phyloP scores from a whole-genome alignment of 305 asterid genomes.

The Fraxinus paxiana region DNA sequence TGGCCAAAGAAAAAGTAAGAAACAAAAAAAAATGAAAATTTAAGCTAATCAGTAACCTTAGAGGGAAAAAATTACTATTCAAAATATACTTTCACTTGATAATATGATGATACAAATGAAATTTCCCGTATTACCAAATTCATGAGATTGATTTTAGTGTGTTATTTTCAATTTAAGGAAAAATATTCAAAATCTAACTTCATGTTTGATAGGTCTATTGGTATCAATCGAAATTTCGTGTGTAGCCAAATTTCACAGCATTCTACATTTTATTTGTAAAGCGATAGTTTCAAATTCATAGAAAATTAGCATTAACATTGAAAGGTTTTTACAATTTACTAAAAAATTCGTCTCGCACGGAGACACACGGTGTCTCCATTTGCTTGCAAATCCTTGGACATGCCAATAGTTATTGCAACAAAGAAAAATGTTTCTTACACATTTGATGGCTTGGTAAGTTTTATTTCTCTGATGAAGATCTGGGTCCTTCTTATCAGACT shows the following conservation, averaged over 20 bases:
- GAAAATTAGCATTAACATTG: conserved; percentile 1
- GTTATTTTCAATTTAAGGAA: neutral
- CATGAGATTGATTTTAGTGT: neutral
- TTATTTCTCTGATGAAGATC: too few relatives aligned
- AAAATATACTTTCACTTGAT: neutral
- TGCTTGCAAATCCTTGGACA: too few relatives aligned
- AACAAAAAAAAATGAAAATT: neutral
- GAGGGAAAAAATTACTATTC: neutral
- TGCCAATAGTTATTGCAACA: too few relatives aligned
- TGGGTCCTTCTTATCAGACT: too few relatives aligned
- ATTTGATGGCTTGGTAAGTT: too few relatives aligned
- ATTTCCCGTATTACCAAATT: neutral
- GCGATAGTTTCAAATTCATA: neutral
- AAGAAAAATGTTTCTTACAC: too few relatives aligned
- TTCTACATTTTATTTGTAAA: neutral
- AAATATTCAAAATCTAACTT: neutral
- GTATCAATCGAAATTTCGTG: neutral
- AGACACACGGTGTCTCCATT: too few relatives aligned
- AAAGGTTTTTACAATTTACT: neutral
- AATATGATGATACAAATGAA: neutral
- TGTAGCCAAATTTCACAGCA: neutral
- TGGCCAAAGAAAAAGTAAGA: neutral
- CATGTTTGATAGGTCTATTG: neutral
- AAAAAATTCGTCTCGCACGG: neutral
- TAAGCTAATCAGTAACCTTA: neutral